Evolutionary conservation across 2,329 filamentous ascomycete species (phyloP), one percentile per base, ranked within the genome.

Genomic region (Fusarium abutilonis): DNA sequence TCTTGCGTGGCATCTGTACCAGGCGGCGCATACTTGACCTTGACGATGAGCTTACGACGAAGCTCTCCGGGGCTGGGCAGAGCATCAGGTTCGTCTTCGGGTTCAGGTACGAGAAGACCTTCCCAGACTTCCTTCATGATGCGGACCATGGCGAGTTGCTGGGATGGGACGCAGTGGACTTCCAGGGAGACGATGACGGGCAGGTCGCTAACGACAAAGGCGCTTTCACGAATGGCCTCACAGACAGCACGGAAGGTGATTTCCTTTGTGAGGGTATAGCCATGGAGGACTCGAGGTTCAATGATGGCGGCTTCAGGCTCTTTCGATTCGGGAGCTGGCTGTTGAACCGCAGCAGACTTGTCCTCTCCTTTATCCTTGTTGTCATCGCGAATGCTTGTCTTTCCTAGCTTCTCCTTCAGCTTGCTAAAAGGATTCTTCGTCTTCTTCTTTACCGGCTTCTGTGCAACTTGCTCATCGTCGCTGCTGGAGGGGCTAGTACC

Each of bases 181-280:
- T 99, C 95, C 29, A 99, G 83, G 72, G 92, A 97, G 68, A 97
- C 89, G 57, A 98, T 94, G n/a, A 99, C 80, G 0, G 95, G 95
- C 15, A 96, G 79, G 59, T 94, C 88, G 17, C 86, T 89, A 4
- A 81, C 85, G 4, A 84, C 78, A 70, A 98, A 98, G 1, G 90
- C 93, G 69, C 89, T 86, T 52, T 96, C 86, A 29, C 86, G 82
- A 64, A 98, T 93, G 0, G 91, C 87, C 52, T 84, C 81, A 76
- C 93, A 97, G 2, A 98, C 94, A 38, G 90, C 86, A 45, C 93
- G 87, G 76, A 98, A 98, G 0, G 90, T 84, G 35, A 97, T 87
- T 58, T 95, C 90, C 67, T 91, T 93, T 14, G 95, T 99, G 17
- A 97, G 82, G 0, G 95, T 98, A 75, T 96, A 92, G 1, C 92